Evolutionary conservation across 163 green algal species (phyloP).

Genomic region (Volvox carteri): DNA sequence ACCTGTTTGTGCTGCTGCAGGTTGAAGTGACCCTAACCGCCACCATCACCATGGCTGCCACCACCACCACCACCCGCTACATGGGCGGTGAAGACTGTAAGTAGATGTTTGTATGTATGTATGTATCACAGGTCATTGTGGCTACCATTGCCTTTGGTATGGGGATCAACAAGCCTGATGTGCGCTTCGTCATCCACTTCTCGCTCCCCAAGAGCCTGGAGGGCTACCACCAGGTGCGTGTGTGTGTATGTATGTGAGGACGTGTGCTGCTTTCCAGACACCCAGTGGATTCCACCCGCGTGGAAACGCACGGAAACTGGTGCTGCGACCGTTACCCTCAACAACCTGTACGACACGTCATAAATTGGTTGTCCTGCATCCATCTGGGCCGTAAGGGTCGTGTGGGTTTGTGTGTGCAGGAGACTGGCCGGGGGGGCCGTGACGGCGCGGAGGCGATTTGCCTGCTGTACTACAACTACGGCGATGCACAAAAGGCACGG

Average conservation of each 20-base stretch:
- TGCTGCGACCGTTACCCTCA: too few species aligned
- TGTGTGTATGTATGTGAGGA: neutral
- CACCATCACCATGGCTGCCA: too few species aligned
- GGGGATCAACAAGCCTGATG: conserved; percentile 95
- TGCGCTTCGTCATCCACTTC: conserved; percentile 96
- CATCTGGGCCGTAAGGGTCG: too few species aligned
- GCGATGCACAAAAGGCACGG: conserved; percentile 77
- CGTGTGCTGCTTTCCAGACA: too few species aligned
- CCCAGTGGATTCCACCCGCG: too few species aligned
- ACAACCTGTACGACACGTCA: too few species aligned
- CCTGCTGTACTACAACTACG: conserved; percentile 90
- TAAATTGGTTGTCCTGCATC: too few species aligned
- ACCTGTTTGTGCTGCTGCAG: too few species aligned
- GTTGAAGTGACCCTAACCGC: too few species aligned
- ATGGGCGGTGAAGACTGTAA: too few species aligned
- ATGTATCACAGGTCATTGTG: conserved; percentile 81
- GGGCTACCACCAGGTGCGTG: conserved; percentile 80
- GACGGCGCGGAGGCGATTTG: conserved; percentile 83
- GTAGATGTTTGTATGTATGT: neutral
- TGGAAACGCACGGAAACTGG: too few species aligned
- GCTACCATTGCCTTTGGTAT: conserved; percentile 97
- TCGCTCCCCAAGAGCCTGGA: conserved; percentile 93
- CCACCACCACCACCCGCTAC: too few species aligned
- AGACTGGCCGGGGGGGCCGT: conserved; percentile 78
- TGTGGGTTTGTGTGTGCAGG: conserved; percentile 53